These are phyloP conservation scores for Furcasterigmium sp. DNA, from an alignment of 2,329 filamentous ascomycete genomes.

Conservation along the genomic window DNA sequence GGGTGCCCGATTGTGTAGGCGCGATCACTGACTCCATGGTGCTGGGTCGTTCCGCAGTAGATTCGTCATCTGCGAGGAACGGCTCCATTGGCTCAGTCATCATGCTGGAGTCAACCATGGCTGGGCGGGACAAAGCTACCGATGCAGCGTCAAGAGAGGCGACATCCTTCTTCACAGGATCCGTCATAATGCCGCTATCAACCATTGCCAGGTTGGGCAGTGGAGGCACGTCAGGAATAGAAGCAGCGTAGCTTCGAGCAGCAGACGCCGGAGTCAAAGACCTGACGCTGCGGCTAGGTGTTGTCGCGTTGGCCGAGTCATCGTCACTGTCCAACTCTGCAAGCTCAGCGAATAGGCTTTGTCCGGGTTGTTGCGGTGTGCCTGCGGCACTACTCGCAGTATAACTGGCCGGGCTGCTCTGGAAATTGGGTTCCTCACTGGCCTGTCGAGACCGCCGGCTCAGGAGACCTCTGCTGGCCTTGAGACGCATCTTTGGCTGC, in stretches of 20 bases:
- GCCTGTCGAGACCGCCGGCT: conserved; percentile 54
- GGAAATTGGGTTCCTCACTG: conserved; percentile 53
- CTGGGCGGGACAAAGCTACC: conserved; percentile 6
- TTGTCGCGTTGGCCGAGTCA: conserved; percentile 53
- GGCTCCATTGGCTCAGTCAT: conserved; percentile 34
- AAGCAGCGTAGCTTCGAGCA: conserved; percentile 34
- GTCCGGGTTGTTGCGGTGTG: conserved; percentile 48
- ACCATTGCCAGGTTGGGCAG: conserved; percentile 52
- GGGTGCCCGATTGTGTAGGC: conserved; percentile 9
- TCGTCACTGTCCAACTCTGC: conserved; percentile 76
- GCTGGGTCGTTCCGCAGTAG: conserved; percentile 23
- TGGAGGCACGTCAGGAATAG: conserved; percentile 42
- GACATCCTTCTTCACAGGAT: conserved; percentile 39
- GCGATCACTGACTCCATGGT: conserved; percentile 36
- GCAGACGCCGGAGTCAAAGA: conserved; percentile 44
- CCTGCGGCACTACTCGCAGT: conserved; percentile 40
- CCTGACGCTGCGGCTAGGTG: conserved; percentile 43
- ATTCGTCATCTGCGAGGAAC: background rate
- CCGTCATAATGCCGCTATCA: conserved; percentile 57
- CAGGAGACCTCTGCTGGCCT: conserved; percentile 58
- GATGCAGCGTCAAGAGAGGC: background rate
- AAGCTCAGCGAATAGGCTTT: conserved; percentile 89
- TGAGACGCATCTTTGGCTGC: conserved; percentile 67
- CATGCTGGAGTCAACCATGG: conserved; percentile 37
- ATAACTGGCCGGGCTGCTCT: conserved; percentile 56